Conservation (phyloP, 805 yeast species). For the Metschnikowia dekortorum region DNA sequence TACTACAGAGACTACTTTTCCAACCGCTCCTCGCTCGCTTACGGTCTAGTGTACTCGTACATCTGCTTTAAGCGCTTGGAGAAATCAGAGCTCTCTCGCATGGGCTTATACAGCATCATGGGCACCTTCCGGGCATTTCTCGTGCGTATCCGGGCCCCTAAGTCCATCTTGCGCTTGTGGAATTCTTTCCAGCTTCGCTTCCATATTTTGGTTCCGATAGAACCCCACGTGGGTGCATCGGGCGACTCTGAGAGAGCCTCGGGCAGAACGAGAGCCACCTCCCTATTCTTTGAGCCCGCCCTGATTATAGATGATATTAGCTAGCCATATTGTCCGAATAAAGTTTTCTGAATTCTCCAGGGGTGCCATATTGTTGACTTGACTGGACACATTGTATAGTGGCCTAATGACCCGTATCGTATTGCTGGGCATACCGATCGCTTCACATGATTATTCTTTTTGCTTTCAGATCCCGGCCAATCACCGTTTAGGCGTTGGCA, state of each 20-base stretch:
- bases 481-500: slow-evolving; percentile 3
- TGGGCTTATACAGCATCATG: slow-evolving; percentile 11
- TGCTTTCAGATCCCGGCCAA: neutral
- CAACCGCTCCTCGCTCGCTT: slow-evolving; percentile 9
- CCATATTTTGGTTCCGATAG: slow-evolving; percentile 12
- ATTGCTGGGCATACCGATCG: no score
- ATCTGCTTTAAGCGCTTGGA: slow-evolving; percentile 14
- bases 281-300: slow-evolving; percentile 13
- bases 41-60: slow-evolving; percentile 13
- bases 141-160: slow-evolving; percentile 5
- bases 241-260: slow-evolving; percentile 7
- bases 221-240: slow-evolving; percentile 4
- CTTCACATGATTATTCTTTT: no score
- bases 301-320: slow-evolving; percentile 15
- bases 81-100: slow-evolving; percentile 12
- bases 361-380: neutral
- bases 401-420: no score
- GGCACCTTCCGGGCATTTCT: slow-evolving; percentile 6
- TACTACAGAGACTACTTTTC: slow-evolving; percentile 10
- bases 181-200: slow-evolving; percentile 6
- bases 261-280: slow-evolving; percentile 12
- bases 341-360: neutral
- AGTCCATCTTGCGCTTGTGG: slow-evolving; percentile 4
- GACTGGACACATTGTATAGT: no score
- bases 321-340: neutral